Conservation (phyloP, 2,329 filamentous ascomycete genomes). For the Venturia nashicola region DNA sequence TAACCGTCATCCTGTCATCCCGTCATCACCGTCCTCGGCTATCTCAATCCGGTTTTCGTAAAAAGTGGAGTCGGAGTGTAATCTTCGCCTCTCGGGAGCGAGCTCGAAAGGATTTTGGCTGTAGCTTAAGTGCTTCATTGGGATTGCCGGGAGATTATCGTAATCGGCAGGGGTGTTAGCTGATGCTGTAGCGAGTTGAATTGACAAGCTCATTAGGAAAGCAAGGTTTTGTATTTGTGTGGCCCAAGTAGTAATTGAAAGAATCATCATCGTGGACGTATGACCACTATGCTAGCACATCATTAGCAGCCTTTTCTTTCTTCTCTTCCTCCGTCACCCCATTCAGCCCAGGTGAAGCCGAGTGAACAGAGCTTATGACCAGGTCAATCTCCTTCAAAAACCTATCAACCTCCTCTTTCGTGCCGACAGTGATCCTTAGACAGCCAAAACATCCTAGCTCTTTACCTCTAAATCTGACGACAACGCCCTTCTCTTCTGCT, state of each 20-base stretch:
- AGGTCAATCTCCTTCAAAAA: conserved; percentile 57
- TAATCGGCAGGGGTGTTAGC: too few relatives aligned
- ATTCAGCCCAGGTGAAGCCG: conserved; percentile 19
- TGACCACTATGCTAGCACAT: conserved; percentile 29
- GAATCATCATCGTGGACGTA: background rate
- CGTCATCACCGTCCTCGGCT: too few relatives aligned
- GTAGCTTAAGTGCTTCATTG: too few relatives aligned
- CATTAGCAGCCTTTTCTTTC: conserved; percentile 38
- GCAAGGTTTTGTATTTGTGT: background rate
- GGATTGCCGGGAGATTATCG: too few relatives aligned
- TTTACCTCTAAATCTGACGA: conserved; percentile 87
- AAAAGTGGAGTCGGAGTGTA: too few relatives aligned
- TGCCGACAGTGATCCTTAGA: conserved; percentile 83
- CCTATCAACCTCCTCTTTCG: conserved; percentile 69
- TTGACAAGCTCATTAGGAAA: too few relatives aligned
- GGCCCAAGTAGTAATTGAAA: background rate
- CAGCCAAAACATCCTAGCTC: conserved; percentile 84
- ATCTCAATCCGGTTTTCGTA: too few relatives aligned
- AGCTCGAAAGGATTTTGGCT: too few relatives aligned
- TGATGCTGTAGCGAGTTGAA: too few relatives aligned
- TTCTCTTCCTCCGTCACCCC: conserved; percentile 27
- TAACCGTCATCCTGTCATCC: too few relatives aligned
- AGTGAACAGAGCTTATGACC: conserved; percentile 37
- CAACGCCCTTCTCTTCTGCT: conserved; percentile 77
- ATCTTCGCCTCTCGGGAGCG: too few relatives aligned